Evolutionary conservation across 495 filamentous ascomycete genomes (phyloP), one percentile per base, ranked within the genome.

Genomic region (Staphylotrichum longicolle): DNA sequence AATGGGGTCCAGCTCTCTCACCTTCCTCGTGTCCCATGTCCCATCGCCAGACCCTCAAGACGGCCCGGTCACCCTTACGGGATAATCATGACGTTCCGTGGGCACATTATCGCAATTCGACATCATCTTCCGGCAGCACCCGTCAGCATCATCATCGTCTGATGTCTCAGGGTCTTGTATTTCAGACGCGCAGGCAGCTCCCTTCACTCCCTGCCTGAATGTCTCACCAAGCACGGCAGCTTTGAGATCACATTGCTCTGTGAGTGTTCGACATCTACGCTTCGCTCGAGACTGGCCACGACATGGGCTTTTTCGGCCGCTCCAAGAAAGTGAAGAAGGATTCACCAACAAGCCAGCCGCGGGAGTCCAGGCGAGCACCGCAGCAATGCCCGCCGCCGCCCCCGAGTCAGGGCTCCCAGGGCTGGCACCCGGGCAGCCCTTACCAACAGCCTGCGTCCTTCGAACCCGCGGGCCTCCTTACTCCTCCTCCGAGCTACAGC

Each of bases 231-330:
- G 37, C 7, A 6, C 7, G 14, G 39, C 15, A 35, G 8, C 0
- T 57, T 37, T 37, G 42, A 56, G 53, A 32, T 7, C 12, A 12
- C 51, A 27, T 27, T 27, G 20, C 20, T 27, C 20, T 27, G 20
- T 27, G 20, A 27, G 9, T 48, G 20, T 56, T 54, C 40, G 7
- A 7, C 40, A 45, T 53, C 39, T 12, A 69, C 63, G 66, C 54
- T 54, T n/a, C 49, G 56, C 30, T 37, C 50, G 27, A 14, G 54
- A 10, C 41, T 42, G 27, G 27, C 61, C 50, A 63, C 65, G 63
- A 51, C 61, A 81, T 81, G 79, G 75, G 75, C 32, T 74, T 80
- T 68, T 80, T 81, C 57, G 66, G 66, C 35, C 70, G 74, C 48
- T 77, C 74, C 53, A 80, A 75, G 65, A 79, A 79, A 68, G 72